phyloP scores from a whole-genome alignment of 805 yeast species.

The Blastobotrys muscicola region DNA sequence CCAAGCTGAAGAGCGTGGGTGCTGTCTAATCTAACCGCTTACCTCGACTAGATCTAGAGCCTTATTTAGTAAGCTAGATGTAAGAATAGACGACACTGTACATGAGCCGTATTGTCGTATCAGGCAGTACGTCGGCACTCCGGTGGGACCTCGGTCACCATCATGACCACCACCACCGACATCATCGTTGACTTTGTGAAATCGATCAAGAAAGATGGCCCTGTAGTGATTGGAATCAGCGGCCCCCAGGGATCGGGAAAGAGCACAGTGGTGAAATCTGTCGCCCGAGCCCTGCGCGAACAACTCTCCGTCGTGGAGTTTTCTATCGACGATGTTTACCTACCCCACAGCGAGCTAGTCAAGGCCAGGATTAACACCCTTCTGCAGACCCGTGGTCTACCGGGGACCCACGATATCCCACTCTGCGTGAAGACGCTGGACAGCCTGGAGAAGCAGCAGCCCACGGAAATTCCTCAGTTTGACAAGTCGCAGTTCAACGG shows the following conservation, averaged over 20 bases:
- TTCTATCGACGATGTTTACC: constrained; percentile 83
- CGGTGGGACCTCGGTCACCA: too few relatives aligned
- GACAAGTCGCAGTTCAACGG: constrained; percentile 70
- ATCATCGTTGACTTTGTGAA: too few relatives aligned
- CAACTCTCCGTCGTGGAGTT: constrained; percentile 31
- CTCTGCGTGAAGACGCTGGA: constrained; percentile 32
- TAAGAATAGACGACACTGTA: not conserved
- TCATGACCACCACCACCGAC: too few relatives aligned
- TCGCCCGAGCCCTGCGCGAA: constrained; percentile 21
- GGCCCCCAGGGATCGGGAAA: constrained; percentile 34
- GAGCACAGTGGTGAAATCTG: constrained; percentile 22
- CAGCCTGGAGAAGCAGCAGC: constrained; percentile 22
- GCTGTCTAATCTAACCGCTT: constrained; percentile 38
- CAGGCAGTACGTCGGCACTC: not conserved
- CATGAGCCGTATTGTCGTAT: not conserved
- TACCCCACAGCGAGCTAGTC: constrained; percentile 53
- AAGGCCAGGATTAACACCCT: constrained; percentile 42
- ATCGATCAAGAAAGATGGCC: constrained; percentile 1
- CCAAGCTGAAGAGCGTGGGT: constrained; percentile 67
- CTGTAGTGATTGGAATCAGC: constrained; percentile 23
- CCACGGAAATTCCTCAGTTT: constrained; percentile 50
- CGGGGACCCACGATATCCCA: constrained; percentile 82
- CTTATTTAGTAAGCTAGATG: not conserved
- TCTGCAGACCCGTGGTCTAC: constrained; percentile 74
- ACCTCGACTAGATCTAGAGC: not conserved